Base-by-base conservation (phyloP, 148 eudicot genomes). In the Silene latifolia region DNA sequence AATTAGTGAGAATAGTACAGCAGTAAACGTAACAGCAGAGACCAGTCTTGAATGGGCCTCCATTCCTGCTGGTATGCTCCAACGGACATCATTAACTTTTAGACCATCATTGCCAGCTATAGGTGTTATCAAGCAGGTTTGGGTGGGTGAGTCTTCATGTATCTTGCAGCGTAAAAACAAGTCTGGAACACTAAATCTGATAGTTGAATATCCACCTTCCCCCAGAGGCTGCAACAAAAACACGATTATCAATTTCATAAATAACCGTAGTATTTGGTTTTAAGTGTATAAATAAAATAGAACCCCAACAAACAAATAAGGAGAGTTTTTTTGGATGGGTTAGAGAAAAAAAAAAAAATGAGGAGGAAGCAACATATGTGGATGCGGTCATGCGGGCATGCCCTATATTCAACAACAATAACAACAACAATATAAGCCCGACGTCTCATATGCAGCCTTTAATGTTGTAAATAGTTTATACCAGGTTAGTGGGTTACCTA, bases 61-160 rank as follows among this genome's bases (percentile, higher is more conserved):
- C 25, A 69, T 80, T 8, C 98, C 97, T 48, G 85, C 83, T 58
- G 97, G 93, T 63, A 94, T 86, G 74, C 86, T 88, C 98, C 97
- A 90, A 12, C 69, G 74, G 27, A 77, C 72, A 20, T 68, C 70
- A 53, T 68, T 58, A 35, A 66, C 67, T 77, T 71, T 72, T 6
- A 78, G 74, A 72, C 72, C 56, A 70, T 71, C 63, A 46, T 18
- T 32, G 19, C 47, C 18, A 51, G 51, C 64, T 12, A 86, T 74
- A 23, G 75, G 77, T 42, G 76, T 64, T 42, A 85, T 12, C 27
- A 79, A 64, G 79, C 91, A 92, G 54, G 82, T 80, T 29, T 51
- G 75, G 54, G 72, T 21, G 8, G 61, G 44, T 27, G 77, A 67
- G 4, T 75, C 71, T 67, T 71, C 84, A 61, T 73, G 75, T 17